Evolutionary conservation across 148 eudicot genomes (phyloP), one percentile per base, ranked within the genome.

Genomic region (Amaranthus hypochondriacus): DNA sequence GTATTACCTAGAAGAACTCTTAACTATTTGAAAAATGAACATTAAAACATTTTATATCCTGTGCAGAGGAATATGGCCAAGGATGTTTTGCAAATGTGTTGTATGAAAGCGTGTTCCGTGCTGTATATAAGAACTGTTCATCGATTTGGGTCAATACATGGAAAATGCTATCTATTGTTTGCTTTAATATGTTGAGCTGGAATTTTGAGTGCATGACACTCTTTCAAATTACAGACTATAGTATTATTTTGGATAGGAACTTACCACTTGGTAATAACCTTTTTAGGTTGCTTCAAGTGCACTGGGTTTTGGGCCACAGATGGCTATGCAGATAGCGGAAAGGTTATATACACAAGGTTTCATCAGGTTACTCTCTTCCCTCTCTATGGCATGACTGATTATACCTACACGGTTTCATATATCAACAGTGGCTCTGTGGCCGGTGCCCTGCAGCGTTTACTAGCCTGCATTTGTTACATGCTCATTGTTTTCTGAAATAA

Each of bases 271-370:
- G 50, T 75, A 56, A 47, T 80, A 70, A 71, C 21, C 61, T 62
- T 73, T 79, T 62, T 81, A 93, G 98, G 92, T 93, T 82, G 98
- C 97, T 80, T 93, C 98, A 73, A 93, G 98, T 78, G 88, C 98
- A 64, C 79, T 93, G 71, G 97, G 97, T 43, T 83, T 86, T 76
- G 98, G 95, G 75, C 98, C 98, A 21, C 98, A 93, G 75, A 75
- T 87, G 83, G 87, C 98, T 69, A 93, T 93, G 98, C 98, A 93
- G 81, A 69, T 91, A 60, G 98, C 98, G 77, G 98, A 93, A 81
- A 92, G 92, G 73, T 78, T 93, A 80, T 93, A 93, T 77, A 93
- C 98, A 67, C 98, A 93, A 87, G 98, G 98, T 75, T 93, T 80
- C 74, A 93, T 93, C 89, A 93, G 97, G 98, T 93, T 70, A 57